A percentile compares a stretch with the other conserved stretches of the same genome.
phyloP scores from a whole-genome alignment of 768 basidiomycete species.

The Trametes maxima region DNA sequence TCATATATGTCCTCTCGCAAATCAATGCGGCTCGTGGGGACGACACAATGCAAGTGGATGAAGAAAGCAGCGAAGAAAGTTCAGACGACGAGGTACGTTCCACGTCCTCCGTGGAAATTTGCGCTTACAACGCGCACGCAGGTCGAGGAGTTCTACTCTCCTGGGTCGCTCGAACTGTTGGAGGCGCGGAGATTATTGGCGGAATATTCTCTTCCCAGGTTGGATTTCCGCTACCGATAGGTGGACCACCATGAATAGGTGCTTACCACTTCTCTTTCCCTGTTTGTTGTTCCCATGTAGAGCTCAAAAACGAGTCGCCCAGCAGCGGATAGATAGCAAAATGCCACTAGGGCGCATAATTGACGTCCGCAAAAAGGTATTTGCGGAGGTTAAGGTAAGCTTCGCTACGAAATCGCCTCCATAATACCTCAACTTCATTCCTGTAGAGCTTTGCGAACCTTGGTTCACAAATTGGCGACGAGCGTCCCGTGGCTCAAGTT shows the following conservation, averaged over 20 bases:
- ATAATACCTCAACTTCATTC: background rate
- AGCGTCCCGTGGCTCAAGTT: slow-evolving; percentile 90
- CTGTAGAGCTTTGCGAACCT: slow-evolving; percentile 83
- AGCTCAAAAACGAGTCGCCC: slow-evolving; percentile 92
- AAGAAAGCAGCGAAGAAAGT: slow-evolving; percentile 66
- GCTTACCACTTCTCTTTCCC: slow-evolving; percentile 62
- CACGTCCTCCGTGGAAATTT: background rate
- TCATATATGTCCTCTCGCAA: slow-evolving; percentile 94
- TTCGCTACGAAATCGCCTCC: background rate
- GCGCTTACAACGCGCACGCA: slow-evolving; percentile 33
- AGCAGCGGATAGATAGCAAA: slow-evolving; percentile 89
- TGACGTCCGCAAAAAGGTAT: slow-evolving; percentile 90
- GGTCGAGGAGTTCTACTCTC: slow-evolving; percentile 96
- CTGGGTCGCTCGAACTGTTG: slow-evolving; percentile 84
- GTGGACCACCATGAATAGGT: slow-evolving; percentile 60
- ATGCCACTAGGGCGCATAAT: slow-evolving; percentile 88
- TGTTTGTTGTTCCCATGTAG: slow-evolving; percentile 55
- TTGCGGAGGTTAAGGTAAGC: slow-evolving; percentile 84
- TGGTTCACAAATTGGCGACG: slow-evolving; percentile 98
- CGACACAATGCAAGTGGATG: slow-evolving; percentile 74
- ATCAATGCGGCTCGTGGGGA: slow-evolving; percentile 88
- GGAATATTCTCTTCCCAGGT: slow-evolving; percentile 95
- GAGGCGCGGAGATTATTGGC: slow-evolving; percentile 85
- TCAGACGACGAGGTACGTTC: slow-evolving; percentile 72
- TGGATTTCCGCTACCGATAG: slow-evolving; percentile 61